Conservation (phyloP, 225 moss, liverwort and hornwort genomes). For the Anthoceros angustus region DNA sequence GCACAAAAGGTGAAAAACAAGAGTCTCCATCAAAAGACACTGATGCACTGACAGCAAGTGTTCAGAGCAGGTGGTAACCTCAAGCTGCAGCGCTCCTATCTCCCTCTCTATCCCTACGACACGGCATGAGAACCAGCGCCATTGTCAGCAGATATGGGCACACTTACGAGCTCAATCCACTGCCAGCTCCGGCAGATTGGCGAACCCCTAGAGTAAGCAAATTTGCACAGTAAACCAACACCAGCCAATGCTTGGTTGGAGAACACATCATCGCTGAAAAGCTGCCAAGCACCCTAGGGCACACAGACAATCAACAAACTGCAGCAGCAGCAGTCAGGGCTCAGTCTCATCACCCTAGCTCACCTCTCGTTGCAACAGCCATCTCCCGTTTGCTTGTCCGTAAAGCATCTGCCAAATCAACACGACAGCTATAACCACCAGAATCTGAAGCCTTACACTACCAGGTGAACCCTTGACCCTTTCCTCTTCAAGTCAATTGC, state of each 20-base stretch:
- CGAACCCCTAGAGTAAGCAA: too few species aligned
- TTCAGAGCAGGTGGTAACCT: conserved; percentile 30
- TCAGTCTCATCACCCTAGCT: conserved; percentile 14
- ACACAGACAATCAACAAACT: background rate
- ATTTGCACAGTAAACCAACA: too few species aligned
- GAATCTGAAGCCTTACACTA: background rate
- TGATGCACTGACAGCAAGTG: background rate
- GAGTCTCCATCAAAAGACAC: background rate
- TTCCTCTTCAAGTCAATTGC: too few species aligned
- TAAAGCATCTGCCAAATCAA: conserved; percentile 52
- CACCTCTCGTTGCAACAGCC: conserved; percentile 93
- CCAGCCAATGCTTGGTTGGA: background rate
- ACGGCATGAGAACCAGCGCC: background rate
- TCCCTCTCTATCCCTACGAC: conserved; percentile 78
- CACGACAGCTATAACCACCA: background rate
- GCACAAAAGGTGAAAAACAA: background rate
- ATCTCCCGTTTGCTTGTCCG: conserved; percentile 94
- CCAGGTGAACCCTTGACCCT: background rate
- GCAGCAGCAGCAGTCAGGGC: background rate
- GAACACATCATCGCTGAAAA: background rate
- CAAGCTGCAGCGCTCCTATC: conserved; percentile 80
- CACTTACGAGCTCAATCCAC: too few species aligned
- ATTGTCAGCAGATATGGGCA: too few species aligned
- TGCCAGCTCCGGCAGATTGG: too few species aligned
- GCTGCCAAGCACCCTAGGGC: background rate